Base-by-base conservation (phyloP, 768 basidiomycete genomes). In the Trametes coccinea region DNA sequence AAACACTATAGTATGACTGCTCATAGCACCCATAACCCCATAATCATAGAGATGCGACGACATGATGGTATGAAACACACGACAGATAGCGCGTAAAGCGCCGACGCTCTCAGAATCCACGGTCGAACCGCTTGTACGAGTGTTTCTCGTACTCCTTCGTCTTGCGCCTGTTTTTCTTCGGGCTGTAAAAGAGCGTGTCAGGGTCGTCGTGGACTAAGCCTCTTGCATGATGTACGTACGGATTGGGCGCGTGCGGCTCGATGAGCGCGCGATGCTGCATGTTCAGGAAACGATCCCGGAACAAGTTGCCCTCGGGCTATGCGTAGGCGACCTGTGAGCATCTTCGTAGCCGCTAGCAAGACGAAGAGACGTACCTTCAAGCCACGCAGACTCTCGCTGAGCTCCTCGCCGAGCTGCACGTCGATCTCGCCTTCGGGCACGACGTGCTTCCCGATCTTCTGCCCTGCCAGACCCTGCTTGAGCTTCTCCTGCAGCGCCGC, bases 251-350 rank as follows among this genome's bases (percentile, higher is more conserved):
- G 16, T 93, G 86, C 16, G 95, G 94, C 71, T 97, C 95, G 51
- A 96, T 77, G 41, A 95, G 79, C 0, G 90, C 92, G 31, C 93
- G 82, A 63, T 95, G 90, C 69, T 96, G 94, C 70, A 97, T 76
- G 71, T 90, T 93, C 33, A 88, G 74, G 77, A 93, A 94, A 1
- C 93, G 85, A 72, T 97, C 95, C 27, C 87, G 83, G 82, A 96
- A 96, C 37, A 95, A 76, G 71, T 96, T 97, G 29, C 95, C 95
- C 78, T 97, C 94, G 16, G 92, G 92, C 94, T 96, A 62, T 34
- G 9, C 27, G n/a, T n/a, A 13, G 37, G 7, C 27, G 16, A 7
- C 13, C 43, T 13, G 41, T 41, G 30, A 49, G 41, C 16, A 46
- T 45, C 29, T 11, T 11, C 29, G 41, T 30, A 5, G 31, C 45